phyloP scores from a whole-genome alignment of 2,329 filamentous ascomycete genomes.

The Rhynchosporium secalis region DNA sequence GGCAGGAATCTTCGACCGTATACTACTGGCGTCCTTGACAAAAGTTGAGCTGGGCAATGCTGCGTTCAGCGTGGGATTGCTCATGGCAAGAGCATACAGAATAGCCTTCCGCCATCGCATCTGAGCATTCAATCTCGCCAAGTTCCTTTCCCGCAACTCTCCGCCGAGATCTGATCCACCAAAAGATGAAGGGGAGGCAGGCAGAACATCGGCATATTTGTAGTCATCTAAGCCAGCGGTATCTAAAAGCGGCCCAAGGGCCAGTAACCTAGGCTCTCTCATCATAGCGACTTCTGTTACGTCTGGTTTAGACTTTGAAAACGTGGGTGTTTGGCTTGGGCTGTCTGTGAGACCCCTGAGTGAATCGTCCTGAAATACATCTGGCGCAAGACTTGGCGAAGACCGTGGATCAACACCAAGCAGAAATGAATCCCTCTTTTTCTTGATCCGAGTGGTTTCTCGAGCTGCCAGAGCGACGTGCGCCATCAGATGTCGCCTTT shows the following conservation, averaged over 20 bases:
- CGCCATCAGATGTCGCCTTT: slow-evolving; percentile 14
- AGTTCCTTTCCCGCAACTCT: slow-evolving; percentile 2
- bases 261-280: slow-evolving; percentile 5
- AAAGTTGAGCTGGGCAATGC: slow-evolving; percentile 11
- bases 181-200: slow-evolving; percentile 7
- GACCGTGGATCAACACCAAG: slow-evolving; percentile 1
- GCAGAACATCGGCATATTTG: slow-evolving; percentile 4
- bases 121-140: slow-evolving; percentile 2
- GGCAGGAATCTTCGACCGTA: slow-evolving; percentile 1
- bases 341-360: slow-evolving; percentile 4
- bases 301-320: neutral
- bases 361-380: slow-evolving; percentile 1
- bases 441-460: slow-evolving; percentile 8
- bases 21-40: slow-evolving; percentile 11
- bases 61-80: slow-evolving; percentile 12
- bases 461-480: slow-evolving; percentile 9
- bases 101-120: slow-evolving; percentile 13
- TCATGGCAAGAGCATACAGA: slow-evolving; percentile 6
- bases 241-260: slow-evolving; percentile 9
- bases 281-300: neutral
- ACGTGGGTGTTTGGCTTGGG: neutral
- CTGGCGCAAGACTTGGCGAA: neutral
- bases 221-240: slow-evolving; percentile 13
- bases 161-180: slow-evolving; percentile 10
- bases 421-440: slow-evolving; percentile 9